Evolutionary conservation across 1,284 basidiomycete genomes (phyloP).

Genomic region (Phaffia rhodozyma): DNA sequence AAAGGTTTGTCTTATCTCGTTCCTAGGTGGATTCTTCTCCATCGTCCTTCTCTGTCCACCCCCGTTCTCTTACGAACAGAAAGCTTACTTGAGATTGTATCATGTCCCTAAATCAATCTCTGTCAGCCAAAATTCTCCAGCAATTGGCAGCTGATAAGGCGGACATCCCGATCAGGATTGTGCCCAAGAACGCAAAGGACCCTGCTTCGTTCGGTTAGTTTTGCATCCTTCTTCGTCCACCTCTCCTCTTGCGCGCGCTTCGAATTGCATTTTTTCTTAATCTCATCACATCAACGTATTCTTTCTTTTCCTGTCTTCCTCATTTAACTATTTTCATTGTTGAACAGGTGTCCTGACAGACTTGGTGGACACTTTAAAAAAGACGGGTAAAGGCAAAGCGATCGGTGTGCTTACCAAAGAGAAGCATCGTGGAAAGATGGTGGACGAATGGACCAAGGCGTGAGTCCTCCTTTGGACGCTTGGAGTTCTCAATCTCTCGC

Average conservation of each 20-base stretch:
- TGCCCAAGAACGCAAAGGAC: constrained; percentile 19
- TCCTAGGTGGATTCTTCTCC: neutral
- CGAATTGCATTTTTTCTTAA: neutral
- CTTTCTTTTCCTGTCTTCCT: neutral
- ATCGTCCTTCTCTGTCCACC: neutral
- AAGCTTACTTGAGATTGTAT: neutral
- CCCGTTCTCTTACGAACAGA: neutral
- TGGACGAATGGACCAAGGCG: constrained; percentile 42
- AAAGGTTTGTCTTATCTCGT: constrained; percentile 51
- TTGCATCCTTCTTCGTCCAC: constrained; percentile 5
- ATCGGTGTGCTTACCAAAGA: constrained; percentile 35
- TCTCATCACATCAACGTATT: neutral
- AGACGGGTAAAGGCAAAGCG: constrained; percentile 24
- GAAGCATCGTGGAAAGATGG: constrained; percentile 32
- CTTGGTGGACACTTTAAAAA: constrained; percentile 21
- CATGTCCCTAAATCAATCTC: neutral
- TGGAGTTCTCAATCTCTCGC: constrained; percentile 8
- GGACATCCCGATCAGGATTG: constrained; percentile 30
- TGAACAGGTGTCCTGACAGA: constrained; percentile 27
- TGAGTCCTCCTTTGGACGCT: constrained; percentile 34
- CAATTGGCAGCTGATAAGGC: constrained; percentile 25
- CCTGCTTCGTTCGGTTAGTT: neutral
- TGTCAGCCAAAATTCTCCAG: constrained; percentile 32
- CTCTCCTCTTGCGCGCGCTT: neutral
- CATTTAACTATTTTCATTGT: neutral